Conservation (phyloP, 1,284 basidiomycete species). For the Chondrostereum purpureum region DNA sequence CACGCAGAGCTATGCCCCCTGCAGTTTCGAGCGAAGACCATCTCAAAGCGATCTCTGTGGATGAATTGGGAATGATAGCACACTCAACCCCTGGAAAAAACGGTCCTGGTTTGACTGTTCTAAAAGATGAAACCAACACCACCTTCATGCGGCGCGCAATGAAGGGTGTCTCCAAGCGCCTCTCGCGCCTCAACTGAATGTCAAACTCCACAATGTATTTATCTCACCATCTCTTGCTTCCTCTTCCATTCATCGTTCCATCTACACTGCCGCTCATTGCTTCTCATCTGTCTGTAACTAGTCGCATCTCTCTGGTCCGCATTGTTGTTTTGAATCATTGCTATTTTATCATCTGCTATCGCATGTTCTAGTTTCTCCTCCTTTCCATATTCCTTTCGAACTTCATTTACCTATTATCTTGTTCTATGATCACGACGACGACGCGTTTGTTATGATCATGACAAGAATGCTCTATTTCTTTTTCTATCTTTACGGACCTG, state of each 20-base stretch:
- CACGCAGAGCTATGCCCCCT: slow-evolving; percentile 52
- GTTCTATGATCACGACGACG: neutral
- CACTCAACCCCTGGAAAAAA: slow-evolving; percentile 19
- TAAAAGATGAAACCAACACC: slow-evolving; percentile 44
- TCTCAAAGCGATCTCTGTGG: slow-evolving; percentile 34
- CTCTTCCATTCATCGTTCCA: slow-evolving; percentile 6
- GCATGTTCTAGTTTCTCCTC: slow-evolving; percentile 2
- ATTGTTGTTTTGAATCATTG: slow-evolving; percentile 4
- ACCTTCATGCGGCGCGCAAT: slow-evolving; percentile 58
- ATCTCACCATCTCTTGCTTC: neutral
- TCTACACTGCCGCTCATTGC: slow-evolving; percentile 5
- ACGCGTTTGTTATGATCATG: too few relatives aligned
- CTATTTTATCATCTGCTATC: slow-evolving; percentile 4
- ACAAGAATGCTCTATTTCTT: too few relatives aligned
- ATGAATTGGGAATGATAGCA: slow-evolving; percentile 48
- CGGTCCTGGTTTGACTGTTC: slow-evolving; percentile 19
- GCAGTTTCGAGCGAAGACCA: slow-evolving; percentile 61
- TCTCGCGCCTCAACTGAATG: slow-evolving; percentile 32
- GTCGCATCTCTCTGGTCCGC: neutral
- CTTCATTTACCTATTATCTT: slow-evolving; percentile 1
- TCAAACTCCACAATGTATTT: neutral
- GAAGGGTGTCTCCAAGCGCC: slow-evolving; percentile 39
- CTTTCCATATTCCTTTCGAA: too few relatives aligned
- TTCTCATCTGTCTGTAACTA: slow-evolving; percentile 3
- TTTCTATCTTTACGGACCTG: too few relatives aligned